phyloP scores from a whole-genome alignment of 2,329 filamentous ascomycete species.

The Pleomassaria siparia region DNA sequence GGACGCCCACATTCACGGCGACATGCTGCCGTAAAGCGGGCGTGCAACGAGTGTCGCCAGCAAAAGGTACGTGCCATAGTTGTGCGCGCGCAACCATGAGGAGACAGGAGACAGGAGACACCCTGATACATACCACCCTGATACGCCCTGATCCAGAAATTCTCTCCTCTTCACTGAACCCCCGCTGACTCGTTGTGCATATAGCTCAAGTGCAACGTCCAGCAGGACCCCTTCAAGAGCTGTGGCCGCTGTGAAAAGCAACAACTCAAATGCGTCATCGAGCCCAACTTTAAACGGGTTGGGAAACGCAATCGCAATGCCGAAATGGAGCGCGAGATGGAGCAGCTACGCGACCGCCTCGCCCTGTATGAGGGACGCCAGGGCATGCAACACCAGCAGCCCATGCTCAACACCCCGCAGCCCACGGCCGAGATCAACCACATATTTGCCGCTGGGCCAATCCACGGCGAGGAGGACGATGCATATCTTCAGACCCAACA shows the following conservation, averaged over 20 bases:
- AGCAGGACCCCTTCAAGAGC: slow-evolving; percentile 76
- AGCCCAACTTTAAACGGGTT: slow-evolving; percentile 83
- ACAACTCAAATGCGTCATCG: slow-evolving; percentile 81
- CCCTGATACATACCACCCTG: too few species aligned
- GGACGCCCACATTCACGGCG: slow-evolving; percentile 26
- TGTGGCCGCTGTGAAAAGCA: slow-evolving; percentile 78
- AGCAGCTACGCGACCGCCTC: slow-evolving; percentile 57
- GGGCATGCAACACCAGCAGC: slow-evolving; percentile 17
- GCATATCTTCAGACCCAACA: slow-evolving; percentile 39
- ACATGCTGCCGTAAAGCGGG: slow-evolving; percentile 60
- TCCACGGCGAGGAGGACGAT: slow-evolving; percentile 35
- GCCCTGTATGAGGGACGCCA: slow-evolving; percentile 61
- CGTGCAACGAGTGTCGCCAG: slow-evolving; percentile 82
- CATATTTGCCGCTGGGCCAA: slow-evolving; percentile 21
- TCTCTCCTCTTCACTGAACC: neutral
- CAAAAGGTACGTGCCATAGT: slow-evolving; percentile 64
- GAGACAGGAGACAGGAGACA: too few species aligned
- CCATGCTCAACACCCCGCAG: slow-evolving; percentile 29
- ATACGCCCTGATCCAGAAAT: too few species aligned
- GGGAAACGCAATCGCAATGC: slow-evolving; percentile 81
- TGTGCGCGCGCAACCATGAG: neutral
- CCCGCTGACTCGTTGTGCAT: slow-evolving; percentile 20
- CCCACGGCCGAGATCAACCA: slow-evolving; percentile 23
- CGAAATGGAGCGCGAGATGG: slow-evolving; percentile 84
- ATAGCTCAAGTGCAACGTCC: slow-evolving; percentile 79